phyloP scores from a whole-genome alignment of 129 eudicot species.

The Pseudognaphalium luteoalbum region DNA sequence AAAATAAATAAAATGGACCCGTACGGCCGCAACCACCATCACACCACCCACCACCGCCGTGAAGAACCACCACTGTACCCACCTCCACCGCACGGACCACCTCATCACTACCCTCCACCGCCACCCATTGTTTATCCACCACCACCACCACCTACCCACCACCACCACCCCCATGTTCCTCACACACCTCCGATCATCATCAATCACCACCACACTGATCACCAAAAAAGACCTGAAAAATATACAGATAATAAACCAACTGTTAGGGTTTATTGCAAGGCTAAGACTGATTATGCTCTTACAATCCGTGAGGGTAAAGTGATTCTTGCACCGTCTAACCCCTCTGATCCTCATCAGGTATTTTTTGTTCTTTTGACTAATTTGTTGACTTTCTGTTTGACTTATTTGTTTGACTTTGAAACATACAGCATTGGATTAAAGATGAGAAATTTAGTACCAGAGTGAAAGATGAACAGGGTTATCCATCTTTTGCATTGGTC shows the following conservation, averaged over 20 bases:
- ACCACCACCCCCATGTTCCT: neutral
- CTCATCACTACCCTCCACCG: slow-evolving; percentile 12
- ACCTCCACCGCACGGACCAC: no score
- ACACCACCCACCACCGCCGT: no score
- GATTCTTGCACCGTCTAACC: slow-evolving; percentile 47
- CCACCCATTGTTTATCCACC: neutral
- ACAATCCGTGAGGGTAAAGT: slow-evolving; percentile 53
- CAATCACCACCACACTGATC: slow-evolving; percentile 14
- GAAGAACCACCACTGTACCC: no score
- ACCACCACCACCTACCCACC: slow-evolving; percentile 22
- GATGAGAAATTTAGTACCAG: slow-evolving; percentile 70
- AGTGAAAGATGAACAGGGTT: slow-evolving; percentile 82
- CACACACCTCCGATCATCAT: slow-evolving; percentile 21
- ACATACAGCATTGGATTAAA: slow-evolving; percentile 82
- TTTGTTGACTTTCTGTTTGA: neutral
- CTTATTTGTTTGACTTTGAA: neutral
- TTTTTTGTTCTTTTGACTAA: neutral
- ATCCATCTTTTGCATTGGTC: slow-evolving; percentile 67
- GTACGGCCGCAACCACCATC: no score
- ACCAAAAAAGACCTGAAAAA: neutral
- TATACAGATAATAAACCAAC: slow-evolving; percentile 31
- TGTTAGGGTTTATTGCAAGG: slow-evolving; percentile 48
- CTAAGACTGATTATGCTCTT: slow-evolving; percentile 44
- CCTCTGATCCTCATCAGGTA: slow-evolving; percentile 57
- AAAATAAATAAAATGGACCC: no score